phyloP scores from a whole-genome alignment of 2,329 filamentous ascomycete genomes.

The Neopestalotiopsis sp. region DNA sequence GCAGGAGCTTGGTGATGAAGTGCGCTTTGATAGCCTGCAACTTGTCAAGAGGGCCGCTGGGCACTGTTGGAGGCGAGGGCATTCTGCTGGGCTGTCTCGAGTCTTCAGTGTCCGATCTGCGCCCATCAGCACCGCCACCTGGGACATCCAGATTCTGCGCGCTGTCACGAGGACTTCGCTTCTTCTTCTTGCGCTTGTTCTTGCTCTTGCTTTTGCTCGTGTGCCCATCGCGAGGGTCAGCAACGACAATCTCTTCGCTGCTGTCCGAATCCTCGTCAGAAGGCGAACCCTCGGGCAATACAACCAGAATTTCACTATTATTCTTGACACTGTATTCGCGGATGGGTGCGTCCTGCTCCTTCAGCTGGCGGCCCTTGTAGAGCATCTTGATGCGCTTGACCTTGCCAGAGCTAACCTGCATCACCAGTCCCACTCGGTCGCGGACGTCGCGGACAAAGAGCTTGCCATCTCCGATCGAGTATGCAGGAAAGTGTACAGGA shows the following conservation, averaged over 20 bases:
- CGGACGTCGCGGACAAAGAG: slow-evolving; percentile 69
- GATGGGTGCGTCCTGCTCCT: slow-evolving; percentile 63
- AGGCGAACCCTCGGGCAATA: slow-evolving; percentile 54
- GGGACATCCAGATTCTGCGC: slow-evolving; percentile 44
- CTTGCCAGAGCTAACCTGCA: slow-evolving; percentile 63
- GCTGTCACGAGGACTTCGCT: slow-evolving; percentile 49
- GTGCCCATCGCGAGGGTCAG: slow-evolving; percentile 46
- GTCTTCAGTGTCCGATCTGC: slow-evolving; percentile 37
- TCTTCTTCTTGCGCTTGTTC: slow-evolving; percentile 44
- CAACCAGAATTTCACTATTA: slow-evolving; percentile 64
- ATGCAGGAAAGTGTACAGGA: slow-evolving; percentile 74
- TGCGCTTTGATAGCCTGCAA: slow-evolving; percentile 69
- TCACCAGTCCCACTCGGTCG: slow-evolving; percentile 69
- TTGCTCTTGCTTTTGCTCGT: slow-evolving; percentile 48
- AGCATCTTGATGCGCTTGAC: slow-evolving; percentile 66
- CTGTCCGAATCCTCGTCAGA: slow-evolving; percentile 46
- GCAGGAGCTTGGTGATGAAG: slow-evolving; percentile 69
- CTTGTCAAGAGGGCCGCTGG: slow-evolving; percentile 59
- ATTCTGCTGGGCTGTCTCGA: slow-evolving; percentile 45
- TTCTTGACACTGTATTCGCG: slow-evolving; percentile 67
- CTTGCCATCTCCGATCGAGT: slow-evolving; percentile 76
- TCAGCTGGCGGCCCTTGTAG: slow-evolving; percentile 75
- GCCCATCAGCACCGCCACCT: slow-evolving; percentile 38
- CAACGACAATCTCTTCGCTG: slow-evolving; percentile 49
- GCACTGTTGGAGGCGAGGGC: slow-evolving; percentile 38